phyloP scores from a whole-genome alignment of 2,329 filamentous ascomycete genomes.

The Hypoxylon sp. region DNA sequence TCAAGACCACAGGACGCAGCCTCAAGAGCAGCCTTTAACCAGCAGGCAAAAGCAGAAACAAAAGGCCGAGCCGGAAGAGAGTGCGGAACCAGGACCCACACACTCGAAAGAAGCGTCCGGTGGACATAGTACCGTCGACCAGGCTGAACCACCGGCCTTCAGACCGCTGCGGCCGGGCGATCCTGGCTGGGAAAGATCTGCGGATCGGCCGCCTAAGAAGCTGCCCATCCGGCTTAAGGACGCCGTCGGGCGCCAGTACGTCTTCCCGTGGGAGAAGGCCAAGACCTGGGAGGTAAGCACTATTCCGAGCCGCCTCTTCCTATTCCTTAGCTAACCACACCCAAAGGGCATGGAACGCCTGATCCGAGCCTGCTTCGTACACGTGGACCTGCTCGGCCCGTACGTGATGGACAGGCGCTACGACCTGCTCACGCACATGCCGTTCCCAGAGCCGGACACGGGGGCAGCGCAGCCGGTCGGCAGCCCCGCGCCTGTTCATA shows the following conservation, averaged over 20 bases:
- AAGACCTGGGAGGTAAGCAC: conserved; percentile 66
- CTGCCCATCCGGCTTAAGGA: conserved; percentile 72
- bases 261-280: conserved; percentile 71
- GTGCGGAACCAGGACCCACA: not conserved
- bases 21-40: conserved; percentile 4
- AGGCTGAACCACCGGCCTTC: conserved; percentile 19
- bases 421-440: conserved; percentile 56
- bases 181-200: conserved; percentile 39
- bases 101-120: not conserved
- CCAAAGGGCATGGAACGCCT: conserved; percentile 65
- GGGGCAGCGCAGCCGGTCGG: not conserved
- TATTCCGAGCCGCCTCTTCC: not conserved
- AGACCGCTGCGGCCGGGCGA: conserved; percentile 34
- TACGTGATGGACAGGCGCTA: conserved; percentile 63
- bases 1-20: not conserved
- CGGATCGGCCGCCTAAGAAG: conserved; percentile 40
- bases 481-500: not conserved
- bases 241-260: conserved; percentile 70
- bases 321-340: not conserved
- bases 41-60: conserved; percentile 33
- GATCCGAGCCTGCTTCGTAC: conserved; percentile 62
- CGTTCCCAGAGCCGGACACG: conserved; percentile 46
- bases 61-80: conserved; percentile 18
- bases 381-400: conserved; percentile 61
- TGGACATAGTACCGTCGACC: not conserved